Conservation (phyloP, 139 green algal genomes). For the Micractinium sp. region DNA sequence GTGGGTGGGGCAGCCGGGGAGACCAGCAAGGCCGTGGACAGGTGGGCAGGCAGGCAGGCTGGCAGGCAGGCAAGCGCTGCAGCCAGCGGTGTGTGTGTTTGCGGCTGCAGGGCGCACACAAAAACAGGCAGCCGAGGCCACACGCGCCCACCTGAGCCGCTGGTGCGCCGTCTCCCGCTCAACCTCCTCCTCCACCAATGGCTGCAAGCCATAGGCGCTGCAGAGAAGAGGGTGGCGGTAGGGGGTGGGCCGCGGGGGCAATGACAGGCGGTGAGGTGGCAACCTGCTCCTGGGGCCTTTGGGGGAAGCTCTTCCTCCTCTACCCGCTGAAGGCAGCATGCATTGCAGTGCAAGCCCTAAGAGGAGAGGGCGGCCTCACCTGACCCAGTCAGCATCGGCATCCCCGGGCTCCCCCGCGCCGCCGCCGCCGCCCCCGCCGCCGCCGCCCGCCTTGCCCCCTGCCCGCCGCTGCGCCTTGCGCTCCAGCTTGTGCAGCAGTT, state of each 20-base stretch:
- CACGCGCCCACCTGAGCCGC: not conserved
- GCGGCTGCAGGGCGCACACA: not conserved
- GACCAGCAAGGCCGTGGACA: not conserved
- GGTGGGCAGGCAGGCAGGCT: too few relatives aligned
- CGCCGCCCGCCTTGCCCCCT: constrained; percentile 7
- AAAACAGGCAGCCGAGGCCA: not conserved
- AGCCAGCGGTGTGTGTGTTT: not conserved
- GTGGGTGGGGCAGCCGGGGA: not conserved
- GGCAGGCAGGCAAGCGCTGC: not conserved
- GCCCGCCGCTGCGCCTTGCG: constrained; percentile 70
- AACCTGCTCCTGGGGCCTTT: too few relatives aligned
- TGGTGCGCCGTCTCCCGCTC: constrained; percentile 38
- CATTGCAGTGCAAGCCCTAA: too few relatives aligned
- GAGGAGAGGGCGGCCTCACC: too few relatives aligned
- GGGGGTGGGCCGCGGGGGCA: too few relatives aligned
- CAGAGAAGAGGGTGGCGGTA: not conserved
- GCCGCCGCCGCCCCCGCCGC: not conserved
- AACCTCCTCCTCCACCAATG: constrained; percentile 56
- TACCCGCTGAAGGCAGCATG: too few relatives aligned
- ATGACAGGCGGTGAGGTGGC: too few relatives aligned
- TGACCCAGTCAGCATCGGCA: too few relatives aligned
- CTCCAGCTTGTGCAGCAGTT: constrained; percentile 71
- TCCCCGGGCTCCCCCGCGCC: not conserved
- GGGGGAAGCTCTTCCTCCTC: too few relatives aligned
- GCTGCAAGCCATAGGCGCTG: constrained; percentile 8